Percentiles rank a stretch among this genome's conserved stretches.
These are phyloP conservation scores for Pseudogymnoascus sp. DNA, from an alignment of 2,329 filamentous ascomycete genomes.

Conservation along the genomic window DNA sequence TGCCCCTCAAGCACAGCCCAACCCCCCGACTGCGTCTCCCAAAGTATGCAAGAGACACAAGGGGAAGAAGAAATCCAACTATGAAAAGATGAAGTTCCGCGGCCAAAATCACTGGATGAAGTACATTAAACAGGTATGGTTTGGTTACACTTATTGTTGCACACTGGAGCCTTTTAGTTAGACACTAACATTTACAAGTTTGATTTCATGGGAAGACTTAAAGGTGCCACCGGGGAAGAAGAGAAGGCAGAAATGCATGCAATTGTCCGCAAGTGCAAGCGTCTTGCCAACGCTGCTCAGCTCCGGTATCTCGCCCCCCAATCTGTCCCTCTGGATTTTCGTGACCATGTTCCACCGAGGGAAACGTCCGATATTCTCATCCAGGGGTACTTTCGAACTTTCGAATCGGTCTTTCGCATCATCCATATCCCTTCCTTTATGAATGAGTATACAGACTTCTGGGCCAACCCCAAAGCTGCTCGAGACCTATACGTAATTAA, in stretches of 20 bases:
- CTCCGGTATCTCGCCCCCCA: neutral
- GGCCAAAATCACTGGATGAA: conserved; percentile 24
- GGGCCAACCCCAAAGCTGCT: conserved; percentile 21
- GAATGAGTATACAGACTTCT: conserved; percentile 33
- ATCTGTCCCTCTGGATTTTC: conserved; percentile 4
- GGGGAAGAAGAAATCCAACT: conserved; percentile 7
- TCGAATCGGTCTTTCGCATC: conserved; percentile 34
- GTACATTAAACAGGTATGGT: conserved; percentile 18
- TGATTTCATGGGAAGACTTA: neutral
- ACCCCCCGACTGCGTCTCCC: neutral
- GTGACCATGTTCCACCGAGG: neutral
- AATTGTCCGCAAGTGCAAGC: neutral
- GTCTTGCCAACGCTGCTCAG: neutral
- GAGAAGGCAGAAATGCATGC: neutral
- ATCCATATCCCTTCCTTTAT: conserved; percentile 36
- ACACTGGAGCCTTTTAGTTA: neutral
- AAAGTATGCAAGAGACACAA: neutral
- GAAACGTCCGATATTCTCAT: neutral
- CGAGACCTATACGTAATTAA: conserved; percentile 4
- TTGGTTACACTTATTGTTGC: neutral
- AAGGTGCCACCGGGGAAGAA: neutral
- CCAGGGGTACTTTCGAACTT: conserved; percentile 32
- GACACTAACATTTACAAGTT: neutral
- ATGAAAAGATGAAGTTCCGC: conserved; percentile 20
- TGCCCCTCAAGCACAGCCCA: neutral